phyloP scores from a whole-genome alignment of 176 grass and related monocot genomes.

The Elymus sibiricus region DNA sequence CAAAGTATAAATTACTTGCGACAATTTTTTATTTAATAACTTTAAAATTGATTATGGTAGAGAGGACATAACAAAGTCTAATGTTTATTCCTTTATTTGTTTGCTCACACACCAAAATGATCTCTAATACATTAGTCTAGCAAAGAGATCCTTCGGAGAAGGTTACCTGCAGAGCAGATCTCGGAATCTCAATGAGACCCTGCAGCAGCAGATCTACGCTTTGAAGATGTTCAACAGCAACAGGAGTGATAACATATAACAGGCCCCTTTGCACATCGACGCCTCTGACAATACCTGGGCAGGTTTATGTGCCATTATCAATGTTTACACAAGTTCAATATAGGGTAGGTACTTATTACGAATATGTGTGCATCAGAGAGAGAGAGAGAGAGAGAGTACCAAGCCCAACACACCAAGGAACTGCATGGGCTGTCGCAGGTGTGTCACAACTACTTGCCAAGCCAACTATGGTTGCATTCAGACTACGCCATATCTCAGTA shows the following conservation, averaged over 20 bases:
- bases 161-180: slow-evolving; percentile 64
- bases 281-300: slow-evolving; percentile 78
- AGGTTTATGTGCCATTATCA: background rate
- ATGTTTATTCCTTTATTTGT: background rate
- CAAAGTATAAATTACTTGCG: too few species aligned
- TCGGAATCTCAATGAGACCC: slow-evolving; percentile 86
- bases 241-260: slow-evolving; percentile 78
- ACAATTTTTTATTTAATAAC: too few species aligned
- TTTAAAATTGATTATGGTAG: background rate
- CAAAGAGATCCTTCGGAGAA: background rate
- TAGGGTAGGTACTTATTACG: background rate
- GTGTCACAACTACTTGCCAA: slow-evolving; percentile 55
- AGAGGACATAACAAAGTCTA: background rate
- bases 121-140: background rate
- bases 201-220: slow-evolving; percentile 81
- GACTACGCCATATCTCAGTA: slow-evolving; percentile 70
- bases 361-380: background rate
- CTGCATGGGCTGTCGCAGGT: slow-evolving; percentile 24
- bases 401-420: slow-evolving; percentile 70
- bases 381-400: slow-evolving; percentile 43
- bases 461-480: slow-evolving; percentile 89
- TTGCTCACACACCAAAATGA: background rate
- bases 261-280: slow-evolving; percentile 61
- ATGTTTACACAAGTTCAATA: background rate
- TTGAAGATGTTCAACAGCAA: slow-evolving; percentile 55